Conservation (phyloP, 768 basidiomycete species). For the Phanerochaete carnosa region DNA sequence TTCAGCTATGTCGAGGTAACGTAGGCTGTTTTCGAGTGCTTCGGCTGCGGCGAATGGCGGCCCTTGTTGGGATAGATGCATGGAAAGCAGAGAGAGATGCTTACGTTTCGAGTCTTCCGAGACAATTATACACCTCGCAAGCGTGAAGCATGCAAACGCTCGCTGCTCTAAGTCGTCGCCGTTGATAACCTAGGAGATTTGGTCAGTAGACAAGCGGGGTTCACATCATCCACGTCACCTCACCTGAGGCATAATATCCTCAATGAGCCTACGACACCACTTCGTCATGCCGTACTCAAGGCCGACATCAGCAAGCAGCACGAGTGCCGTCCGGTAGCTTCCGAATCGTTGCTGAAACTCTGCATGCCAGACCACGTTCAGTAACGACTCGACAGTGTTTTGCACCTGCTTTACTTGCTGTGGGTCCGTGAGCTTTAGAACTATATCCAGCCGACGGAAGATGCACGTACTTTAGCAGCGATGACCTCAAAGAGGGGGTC, state of each 20-base stretch:
- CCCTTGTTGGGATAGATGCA: not conserved
- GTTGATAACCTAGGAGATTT: constrained; percentile 29
- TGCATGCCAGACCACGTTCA: constrained; percentile 74
- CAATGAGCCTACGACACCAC: constrained; percentile 59
- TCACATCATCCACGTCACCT: constrained; percentile 10
- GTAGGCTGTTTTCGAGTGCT: constrained; percentile 43
- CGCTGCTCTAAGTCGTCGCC: constrained; percentile 76
- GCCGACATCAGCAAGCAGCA: constrained; percentile 74
- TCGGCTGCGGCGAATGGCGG: constrained; percentile 29
- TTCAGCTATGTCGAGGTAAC: constrained; percentile 61
- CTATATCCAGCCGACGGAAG: not conserved
- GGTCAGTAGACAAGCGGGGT: not conserved
- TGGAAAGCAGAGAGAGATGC: constrained; percentile 11
- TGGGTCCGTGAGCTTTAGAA: not conserved
- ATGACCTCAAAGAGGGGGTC: constrained; percentile 43
- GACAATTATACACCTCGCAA: constrained; percentile 73
- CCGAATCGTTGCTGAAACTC: constrained; percentile 72
- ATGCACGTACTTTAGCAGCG: constrained; percentile 33
- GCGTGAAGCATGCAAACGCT: constrained; percentile 68
- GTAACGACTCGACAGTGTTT: constrained; percentile 58
- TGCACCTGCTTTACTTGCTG: constrained; percentile 67
- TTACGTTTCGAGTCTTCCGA: constrained; percentile 46
- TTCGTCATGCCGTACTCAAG: constrained; percentile 76
- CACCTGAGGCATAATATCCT: constrained; percentile 83
- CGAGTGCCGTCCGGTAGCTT: constrained; percentile 64